Evolutionary conservation across 1,284 basidiomycete species (phyloP).

Genomic region (Phenoliferia sp.): DNA sequence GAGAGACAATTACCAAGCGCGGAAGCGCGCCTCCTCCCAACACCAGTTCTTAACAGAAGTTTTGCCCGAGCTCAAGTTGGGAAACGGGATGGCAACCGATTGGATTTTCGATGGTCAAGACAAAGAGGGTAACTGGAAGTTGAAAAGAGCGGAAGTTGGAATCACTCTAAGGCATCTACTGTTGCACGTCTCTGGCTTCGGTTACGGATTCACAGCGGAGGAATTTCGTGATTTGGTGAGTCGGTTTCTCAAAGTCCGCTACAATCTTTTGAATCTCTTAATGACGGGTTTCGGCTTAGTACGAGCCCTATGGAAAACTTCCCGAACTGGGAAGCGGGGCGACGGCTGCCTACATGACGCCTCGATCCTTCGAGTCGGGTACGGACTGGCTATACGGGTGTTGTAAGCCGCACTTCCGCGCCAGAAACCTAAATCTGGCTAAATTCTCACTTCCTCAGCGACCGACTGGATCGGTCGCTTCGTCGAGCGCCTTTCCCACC

Average conservation of each 20-base stretch:
- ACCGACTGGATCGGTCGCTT: constrained; percentile 42
- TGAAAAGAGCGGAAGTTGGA: background rate
- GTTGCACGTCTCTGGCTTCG: background rate
- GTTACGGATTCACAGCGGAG: background rate
- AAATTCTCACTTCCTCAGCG: background rate
- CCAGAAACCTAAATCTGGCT: background rate
- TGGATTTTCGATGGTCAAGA: background rate
- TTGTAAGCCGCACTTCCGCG: background rate
- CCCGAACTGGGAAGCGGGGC: background rate
- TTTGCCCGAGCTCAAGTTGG: background rate
- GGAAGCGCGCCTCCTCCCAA: no score
- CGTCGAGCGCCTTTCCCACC: constrained; percentile 37
- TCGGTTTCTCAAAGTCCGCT: background rate
- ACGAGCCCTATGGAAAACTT: background rate
- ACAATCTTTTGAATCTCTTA: background rate
- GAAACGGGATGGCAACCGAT: background rate
- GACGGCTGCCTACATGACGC: background rate
- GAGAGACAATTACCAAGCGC: no score
- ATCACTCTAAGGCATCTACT: background rate
- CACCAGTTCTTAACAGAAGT: background rate
- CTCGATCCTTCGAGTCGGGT: constrained; percentile 10
- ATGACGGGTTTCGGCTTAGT: background rate
- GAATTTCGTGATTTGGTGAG: background rate
- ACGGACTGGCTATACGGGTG: constrained; percentile 1
- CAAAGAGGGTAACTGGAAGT: background rate